Percentiles rank a stretch among this genome's conserved stretches.
These are phyloP conservation scores for Emericellopsis cladophorae DNA, from an alignment of 2,329 filamentous ascomycete species.

Conservation along the genomic window DNA sequence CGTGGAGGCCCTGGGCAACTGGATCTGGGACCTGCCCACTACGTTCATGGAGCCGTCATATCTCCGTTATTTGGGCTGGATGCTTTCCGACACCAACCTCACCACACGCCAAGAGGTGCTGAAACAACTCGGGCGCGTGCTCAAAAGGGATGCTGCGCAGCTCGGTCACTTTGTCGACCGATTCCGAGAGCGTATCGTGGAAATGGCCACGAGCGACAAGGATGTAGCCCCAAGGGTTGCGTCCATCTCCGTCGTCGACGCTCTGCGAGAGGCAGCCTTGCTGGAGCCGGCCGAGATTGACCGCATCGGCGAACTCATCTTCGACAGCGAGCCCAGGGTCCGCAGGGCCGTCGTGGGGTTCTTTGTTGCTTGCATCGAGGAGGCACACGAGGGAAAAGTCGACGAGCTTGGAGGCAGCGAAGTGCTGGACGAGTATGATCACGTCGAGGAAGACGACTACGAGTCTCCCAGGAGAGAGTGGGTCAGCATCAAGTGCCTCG, in stretches of 20 bases:
- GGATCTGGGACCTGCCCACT: conserved; percentile 77
- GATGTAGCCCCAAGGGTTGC: conserved; percentile 70
- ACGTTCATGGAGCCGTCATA: conserved; percentile 86
- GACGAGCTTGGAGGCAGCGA: conserved; percentile 79
- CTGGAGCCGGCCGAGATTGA: conserved; percentile 89
- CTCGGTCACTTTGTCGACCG: conserved; percentile 88
- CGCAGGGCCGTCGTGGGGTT: conserved; percentile 84
- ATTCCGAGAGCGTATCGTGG: conserved; percentile 75
- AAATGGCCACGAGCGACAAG: conserved; percentile 81
- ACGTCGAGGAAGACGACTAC: conserved; percentile 61
- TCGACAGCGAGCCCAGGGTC: conserved; percentile 73
- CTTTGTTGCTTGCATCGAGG: conserved; percentile 77
- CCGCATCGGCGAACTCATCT: conserved; percentile 73
- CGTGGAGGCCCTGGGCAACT: conserved; percentile 71
- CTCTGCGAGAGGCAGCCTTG: conserved; percentile 71
- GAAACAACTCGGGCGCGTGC: conserved; percentile 68
- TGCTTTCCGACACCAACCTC: conserved; percentile 70
- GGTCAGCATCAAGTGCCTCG: conserved; percentile 85
- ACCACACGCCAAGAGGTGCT: conserved; percentile 75
- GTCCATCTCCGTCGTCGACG: conserved; percentile 70
- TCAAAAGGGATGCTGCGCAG: conserved; percentile 69
- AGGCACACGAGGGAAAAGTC: conserved; percentile 64
- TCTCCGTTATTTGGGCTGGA: conserved; percentile 89
- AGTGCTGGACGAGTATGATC: conserved; percentile 61
- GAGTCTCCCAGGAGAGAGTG: conserved; percentile 68